A percentile compares a stretch with the other conserved stretches of the same genome.
Conservation (phyloP, 768 basidiomycete species). For the Austroboletus eburneus region DNA sequence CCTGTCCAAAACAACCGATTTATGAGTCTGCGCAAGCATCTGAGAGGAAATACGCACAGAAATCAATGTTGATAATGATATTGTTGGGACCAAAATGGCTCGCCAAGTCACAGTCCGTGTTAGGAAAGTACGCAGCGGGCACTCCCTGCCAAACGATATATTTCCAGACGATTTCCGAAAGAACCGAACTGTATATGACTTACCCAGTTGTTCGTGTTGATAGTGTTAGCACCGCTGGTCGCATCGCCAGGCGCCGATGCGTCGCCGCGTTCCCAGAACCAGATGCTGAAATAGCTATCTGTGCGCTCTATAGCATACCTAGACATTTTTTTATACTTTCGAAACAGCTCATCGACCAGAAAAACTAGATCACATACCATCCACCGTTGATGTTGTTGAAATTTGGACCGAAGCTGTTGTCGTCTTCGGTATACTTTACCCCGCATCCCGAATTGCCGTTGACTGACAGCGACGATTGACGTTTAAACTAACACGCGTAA, state of each 20-base stretch:
- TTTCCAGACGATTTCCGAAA: background rate
- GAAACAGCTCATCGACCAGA: background rate
- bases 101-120: conserved; percentile 38
- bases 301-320: conserved; percentile 40
- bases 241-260: conserved; percentile 33
- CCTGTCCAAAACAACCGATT: conserved; percentile 16
- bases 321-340: background rate
- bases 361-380: conserved; percentile 25
- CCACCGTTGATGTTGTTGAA: conserved; percentile 38
- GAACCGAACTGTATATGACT: background rate
- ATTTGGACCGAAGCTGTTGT: conserved; percentile 25
- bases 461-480: too few species aligned
- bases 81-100: conserved; percentile 32
- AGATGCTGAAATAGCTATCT: conserved; percentile 32
- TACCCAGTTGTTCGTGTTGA: conserved; percentile 26
- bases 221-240: conserved; percentile 13
- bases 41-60: conserved; percentile 21
- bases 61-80: conserved; percentile 33
- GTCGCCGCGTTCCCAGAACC: conserved; percentile 38
- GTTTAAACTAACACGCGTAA: too few species aligned
- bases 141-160: conserved; percentile 20
- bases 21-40: background rate
- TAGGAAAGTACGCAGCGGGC: conserved; percentile 35
- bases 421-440: conserved; percentile 18
- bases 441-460: conserved; percentile 32